Evolutionary conservation across 768 basidiomycete species (phyloP), one percentile per base, ranked within the genome.

Genomic region (Megacollybia marginata): DNA sequence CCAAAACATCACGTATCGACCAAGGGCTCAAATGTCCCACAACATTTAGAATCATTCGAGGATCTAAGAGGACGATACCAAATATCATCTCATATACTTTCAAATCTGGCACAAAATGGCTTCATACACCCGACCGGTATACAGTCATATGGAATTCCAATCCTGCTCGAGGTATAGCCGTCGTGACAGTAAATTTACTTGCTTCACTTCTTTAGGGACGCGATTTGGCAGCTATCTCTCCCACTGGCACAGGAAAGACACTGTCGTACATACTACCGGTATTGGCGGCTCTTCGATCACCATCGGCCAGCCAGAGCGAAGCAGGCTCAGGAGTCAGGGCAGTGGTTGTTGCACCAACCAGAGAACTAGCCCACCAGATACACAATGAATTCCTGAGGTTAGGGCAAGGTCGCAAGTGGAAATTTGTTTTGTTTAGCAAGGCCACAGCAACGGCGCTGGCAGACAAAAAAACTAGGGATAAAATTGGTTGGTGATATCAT

Each of bases 211-310:
- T 18, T 19, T 51, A 90, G 90, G 73, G 71, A 53, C 82, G 89
- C 50, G 95, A 99, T 65, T 73, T 96, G 19, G 85, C 89, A 48
- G 95, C 94, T 28, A 88, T 98, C 16, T 96, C 96, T 1, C 96
- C 96, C 0, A 99, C 96, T 5, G 96, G 96, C 46, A 94, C 91
- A 9, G 96, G 96, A 52, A 99, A 99, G 71, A 99, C 96, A 1
- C 73, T 97, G 6, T 80, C 93, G 0, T 99, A 97, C 65, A 73
- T 96, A 12, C 68, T 96, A 13, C 94, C 96, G 0, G 73, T 92
- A 19, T 76, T 98, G 51, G 70, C 80, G 10, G 65, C 70, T 15
- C 67, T 92, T 6, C 68, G 67, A 12, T 64, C 72, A 4, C 89
- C 89, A 6, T 68, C 80, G 31, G 75, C 71, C 49, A 61, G 70